These are phyloP conservation scores for Phytophthora pseudosyringae DNA, from an alignment of 352 stramenopile species.

Conservation along the genomic window DNA sequence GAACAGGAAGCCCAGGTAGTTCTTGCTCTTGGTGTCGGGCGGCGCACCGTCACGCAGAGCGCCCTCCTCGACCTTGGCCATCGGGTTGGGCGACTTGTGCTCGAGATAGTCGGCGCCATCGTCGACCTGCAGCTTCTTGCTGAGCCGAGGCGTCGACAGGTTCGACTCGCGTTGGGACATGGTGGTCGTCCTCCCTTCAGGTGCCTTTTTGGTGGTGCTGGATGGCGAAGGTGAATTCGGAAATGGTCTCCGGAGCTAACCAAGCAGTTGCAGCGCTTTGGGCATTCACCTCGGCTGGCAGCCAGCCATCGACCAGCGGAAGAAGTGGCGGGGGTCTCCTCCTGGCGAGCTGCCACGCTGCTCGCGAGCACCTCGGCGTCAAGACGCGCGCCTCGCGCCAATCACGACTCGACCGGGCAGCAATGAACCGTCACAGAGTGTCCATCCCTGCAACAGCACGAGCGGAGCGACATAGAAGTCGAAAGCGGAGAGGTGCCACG, in stretches of 20 bases:
- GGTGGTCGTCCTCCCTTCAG: neutral
- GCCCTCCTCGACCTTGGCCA: conserved; percentile 42
- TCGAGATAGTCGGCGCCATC: conserved; percentile 30
- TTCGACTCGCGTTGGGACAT: conserved; percentile 23
- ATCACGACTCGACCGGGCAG: conserved; percentile 20
- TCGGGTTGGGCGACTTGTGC: conserved; percentile 37
- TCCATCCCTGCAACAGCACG: conserved; percentile 3
- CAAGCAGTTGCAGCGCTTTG: conserved; percentile 8
- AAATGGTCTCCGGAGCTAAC: conserved; percentile 29
- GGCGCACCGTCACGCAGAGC: conserved; percentile 47
- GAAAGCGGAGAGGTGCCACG: conserved; percentile 1
- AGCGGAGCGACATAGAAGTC: conserved; percentile 11
- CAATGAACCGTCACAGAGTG: conserved; percentile 32
- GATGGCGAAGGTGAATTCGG: conserved; percentile 18
- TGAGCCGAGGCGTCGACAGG: conserved; percentile 31
- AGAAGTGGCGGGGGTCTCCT: conserved; percentile 29
- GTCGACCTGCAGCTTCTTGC: conserved; percentile 27
- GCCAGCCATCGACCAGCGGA: conserved; percentile 33
- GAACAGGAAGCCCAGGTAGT: conserved; percentile 50
- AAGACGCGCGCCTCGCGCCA: conserved; percentile 33
- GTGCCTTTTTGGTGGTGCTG: conserved; percentile 26
- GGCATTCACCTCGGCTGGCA: neutral
- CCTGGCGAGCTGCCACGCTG: conserved; percentile 3
- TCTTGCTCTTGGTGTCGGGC: conserved; percentile 41
- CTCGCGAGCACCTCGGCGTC: conserved; percentile 6